Evolutionary conservation across 179 eudicot genomes (phyloP).

Genomic region (Corrigiola litoralis): DNA sequence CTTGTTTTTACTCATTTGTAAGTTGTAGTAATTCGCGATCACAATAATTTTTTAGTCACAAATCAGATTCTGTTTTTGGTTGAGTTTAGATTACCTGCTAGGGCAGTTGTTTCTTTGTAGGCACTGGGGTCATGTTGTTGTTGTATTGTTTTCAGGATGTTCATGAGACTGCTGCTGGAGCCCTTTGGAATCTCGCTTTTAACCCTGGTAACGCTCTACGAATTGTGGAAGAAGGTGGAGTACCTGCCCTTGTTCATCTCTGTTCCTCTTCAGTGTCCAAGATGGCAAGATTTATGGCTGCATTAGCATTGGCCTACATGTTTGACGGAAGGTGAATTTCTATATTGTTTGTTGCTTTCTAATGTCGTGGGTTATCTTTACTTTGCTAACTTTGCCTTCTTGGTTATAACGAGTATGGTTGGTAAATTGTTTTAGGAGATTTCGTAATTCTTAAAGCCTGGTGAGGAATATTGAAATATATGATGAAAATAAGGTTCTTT

Average conservation of each 20-base stretch:
- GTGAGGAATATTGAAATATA: background rate
- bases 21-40: too few species aligned
- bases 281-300: constrained; percentile 99
- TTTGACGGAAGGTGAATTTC: constrained; percentile 82
- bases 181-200: constrained; percentile 97
- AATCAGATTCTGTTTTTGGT: too few species aligned
- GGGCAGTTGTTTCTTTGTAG: too few species aligned
- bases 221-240: constrained; percentile 95
- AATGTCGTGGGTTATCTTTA: background rate
- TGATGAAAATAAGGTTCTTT: too few species aligned
- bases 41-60: too few species aligned
- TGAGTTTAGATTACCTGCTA: too few species aligned
- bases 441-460: background rate
- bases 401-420: background rate
- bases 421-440: background rate
- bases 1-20: too few species aligned
- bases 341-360: background rate
- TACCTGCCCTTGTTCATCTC: constrained; percentile 81
- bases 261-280: constrained; percentile 79
- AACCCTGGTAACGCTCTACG: constrained; percentile 90
- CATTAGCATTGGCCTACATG: constrained; percentile 92
- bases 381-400: background rate
- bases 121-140: too few species aligned
- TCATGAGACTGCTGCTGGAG: constrained; percentile 99
- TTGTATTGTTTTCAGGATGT: constrained; percentile 69